phyloP scores from a whole-genome alignment of 2,329 filamentous ascomycete genomes.

The Pseudonectria buxi region DNA sequence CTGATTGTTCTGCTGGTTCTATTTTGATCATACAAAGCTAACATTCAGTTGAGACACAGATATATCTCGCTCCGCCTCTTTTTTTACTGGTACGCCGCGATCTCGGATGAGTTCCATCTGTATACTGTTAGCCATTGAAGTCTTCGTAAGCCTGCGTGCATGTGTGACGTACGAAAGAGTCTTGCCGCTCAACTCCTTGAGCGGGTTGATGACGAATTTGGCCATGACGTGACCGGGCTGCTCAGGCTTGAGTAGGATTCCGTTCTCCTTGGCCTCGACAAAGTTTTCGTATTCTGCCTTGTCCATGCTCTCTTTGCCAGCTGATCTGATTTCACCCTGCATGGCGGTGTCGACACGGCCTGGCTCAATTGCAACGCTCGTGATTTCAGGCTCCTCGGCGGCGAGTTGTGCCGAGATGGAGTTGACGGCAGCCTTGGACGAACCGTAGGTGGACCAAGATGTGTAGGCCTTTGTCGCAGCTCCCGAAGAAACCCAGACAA shows the following conservation, averaged over 20 bases:
- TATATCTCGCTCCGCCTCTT: constrained; percentile 5
- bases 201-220: constrained; percentile 60
- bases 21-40: constrained; percentile 13
- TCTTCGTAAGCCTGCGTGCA: background rate
- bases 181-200: constrained; percentile 64
- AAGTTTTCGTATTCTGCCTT: constrained; percentile 60
- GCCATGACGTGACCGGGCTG: constrained; percentile 84
- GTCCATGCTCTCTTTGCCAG: constrained; percentile 43
- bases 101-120: constrained; percentile 37
- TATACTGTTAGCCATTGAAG: constrained; percentile 12
- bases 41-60: constrained; percentile 16
- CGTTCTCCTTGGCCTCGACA: constrained; percentile 59
- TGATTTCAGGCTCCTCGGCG: constrained; percentile 70
- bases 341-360: constrained; percentile 85
- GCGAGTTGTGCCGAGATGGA: constrained; percentile 68
- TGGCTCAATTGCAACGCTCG: constrained; percentile 64
- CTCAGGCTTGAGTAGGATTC: constrained; percentile 70
- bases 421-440: constrained; percentile 77
- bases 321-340: constrained; percentile 73
- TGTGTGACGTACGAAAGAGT: constrained; percentile 56
- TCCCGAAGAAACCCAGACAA: constrained; percentile 76
- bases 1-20: constrained; percentile 13
- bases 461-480: constrained; percentile 60
- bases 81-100: constrained; percentile 46
- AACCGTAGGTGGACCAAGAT: constrained; percentile 75